phyloP scores from a whole-genome alignment of 371 early-diverging fungal genomes.

The Apophysomyces ossiformis region DNA sequence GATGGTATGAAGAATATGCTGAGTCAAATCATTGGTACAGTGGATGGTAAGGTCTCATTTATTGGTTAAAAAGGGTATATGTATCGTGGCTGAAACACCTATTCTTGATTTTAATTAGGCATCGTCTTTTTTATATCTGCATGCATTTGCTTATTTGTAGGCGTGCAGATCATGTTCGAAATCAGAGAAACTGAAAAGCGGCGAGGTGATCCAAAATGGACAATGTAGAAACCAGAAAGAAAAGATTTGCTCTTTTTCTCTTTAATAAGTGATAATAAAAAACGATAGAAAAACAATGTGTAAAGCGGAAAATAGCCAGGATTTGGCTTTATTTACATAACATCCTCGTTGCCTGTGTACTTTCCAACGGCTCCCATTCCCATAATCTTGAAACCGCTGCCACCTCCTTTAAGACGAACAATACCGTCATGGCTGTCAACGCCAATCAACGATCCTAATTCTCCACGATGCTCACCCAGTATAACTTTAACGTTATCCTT shows the following conservation, averaged over 20 bases:
- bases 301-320: background rate
- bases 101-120: slow-evolving; percentile 26
- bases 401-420: slow-evolving; percentile 67
- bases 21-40: slow-evolving; percentile 26
- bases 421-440: slow-evolving; percentile 84
- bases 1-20: slow-evolving; percentile 73
- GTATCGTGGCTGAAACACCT: background rate
- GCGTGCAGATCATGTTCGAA: slow-evolving; percentile 84
- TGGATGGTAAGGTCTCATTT: background rate
- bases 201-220: slow-evolving; percentile 43
- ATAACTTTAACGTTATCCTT: slow-evolving; percentile 81
- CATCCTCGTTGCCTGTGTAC: slow-evolving; percentile 37
- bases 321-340: slow-evolving; percentile 6
- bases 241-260: too few species aligned
- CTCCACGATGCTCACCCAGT: slow-evolving; percentile 72
- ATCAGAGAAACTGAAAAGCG: slow-evolving; percentile 68
- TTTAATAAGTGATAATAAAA: slow-evolving; percentile 9
- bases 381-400: slow-evolving; percentile 66
- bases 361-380: slow-evolving; percentile 67
- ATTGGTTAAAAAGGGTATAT: background rate
- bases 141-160: slow-evolving; percentile 61
- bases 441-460: slow-evolving; percentile 78
- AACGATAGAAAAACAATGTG: background rate
- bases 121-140: slow-evolving; percentile 49
- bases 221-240: slow-evolving; percentile 23